Evolutionary conservation across 345 rosid genomes (phyloP).

Genomic region (Mangifera indica): DNA sequence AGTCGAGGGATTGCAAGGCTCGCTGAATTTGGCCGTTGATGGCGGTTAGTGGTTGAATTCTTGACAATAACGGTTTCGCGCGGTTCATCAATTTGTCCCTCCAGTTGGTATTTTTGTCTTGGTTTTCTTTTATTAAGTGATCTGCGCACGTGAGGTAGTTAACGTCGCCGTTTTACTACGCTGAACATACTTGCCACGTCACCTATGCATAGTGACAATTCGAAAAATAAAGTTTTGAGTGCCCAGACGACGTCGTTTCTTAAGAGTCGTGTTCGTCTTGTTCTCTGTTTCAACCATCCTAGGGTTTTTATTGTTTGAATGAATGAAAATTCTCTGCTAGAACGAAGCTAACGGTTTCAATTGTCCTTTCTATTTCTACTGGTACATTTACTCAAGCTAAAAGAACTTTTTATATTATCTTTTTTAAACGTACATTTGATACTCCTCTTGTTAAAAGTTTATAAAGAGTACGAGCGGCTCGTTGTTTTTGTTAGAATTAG

Average conservation of each 20-base stretch:
- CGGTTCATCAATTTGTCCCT: constrained; percentile 17
- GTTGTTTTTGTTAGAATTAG: background rate
- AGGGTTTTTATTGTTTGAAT: background rate
- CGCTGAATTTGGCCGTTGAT: constrained; percentile 34
- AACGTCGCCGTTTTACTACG: background rate
- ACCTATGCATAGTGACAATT: no score
- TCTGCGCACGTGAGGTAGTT: background rate
- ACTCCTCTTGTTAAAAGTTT: no score
- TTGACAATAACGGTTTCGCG: constrained; percentile 12
- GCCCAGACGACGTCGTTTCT: background rate
- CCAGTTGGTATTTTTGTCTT: constrained; percentile 30
- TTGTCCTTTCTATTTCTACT: background rate
- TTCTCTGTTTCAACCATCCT: background rate
- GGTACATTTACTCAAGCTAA: background rate
- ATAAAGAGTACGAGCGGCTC: no score
- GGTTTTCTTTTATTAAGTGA: background rate
- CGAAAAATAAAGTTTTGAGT: no score
- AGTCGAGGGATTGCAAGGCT: constrained; percentile 45
- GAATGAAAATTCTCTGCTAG: background rate
- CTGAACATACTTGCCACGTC: background rate
- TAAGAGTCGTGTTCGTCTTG: background rate
- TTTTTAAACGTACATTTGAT: no score
- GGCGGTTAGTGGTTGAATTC: constrained; percentile 1
- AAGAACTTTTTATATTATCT: no score
- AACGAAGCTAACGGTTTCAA: background rate